Percentiles rank a stretch among this genome's conserved stretches.
Evolutionary conservation across 2,329 filamentous ascomycete genomes (phyloP).

Genomic region (Pseudogymnoascus destructans): DNA sequence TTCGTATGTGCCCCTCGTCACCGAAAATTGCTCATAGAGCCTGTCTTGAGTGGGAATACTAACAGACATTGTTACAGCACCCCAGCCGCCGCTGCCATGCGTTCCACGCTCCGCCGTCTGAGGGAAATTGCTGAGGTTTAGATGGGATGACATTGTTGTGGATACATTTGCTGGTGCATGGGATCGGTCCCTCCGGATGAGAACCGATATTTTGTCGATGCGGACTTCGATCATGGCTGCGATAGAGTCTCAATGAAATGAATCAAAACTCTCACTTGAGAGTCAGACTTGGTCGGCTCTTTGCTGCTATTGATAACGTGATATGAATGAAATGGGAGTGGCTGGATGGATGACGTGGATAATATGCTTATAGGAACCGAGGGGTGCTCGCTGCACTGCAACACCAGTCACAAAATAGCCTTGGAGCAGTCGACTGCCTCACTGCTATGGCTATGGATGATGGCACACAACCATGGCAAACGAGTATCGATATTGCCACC

Average conservation of each 20-base stretch:
- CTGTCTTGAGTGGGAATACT: neutral
- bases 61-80: slow-evolving; percentile 42
- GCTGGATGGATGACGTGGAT: slow-evolving; percentile 1
- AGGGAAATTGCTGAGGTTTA: slow-evolving; percentile 96
- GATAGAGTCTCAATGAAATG: slow-evolving; percentile 13
- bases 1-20: slow-evolving; percentile 56
- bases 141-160: slow-evolving; percentile 27
- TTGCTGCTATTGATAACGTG: neutral
- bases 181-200: slow-evolving; percentile 22
- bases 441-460: neutral
- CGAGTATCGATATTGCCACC: slow-evolving; percentile 3
- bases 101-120: slow-evolving; percentile 93
- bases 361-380: neutral
- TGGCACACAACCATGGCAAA: neutral
- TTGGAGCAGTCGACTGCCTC: neutral
- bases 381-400: neutral
- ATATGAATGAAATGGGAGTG: neutral
- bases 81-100: slow-evolving; percentile 82
- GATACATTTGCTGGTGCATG: slow-evolving; percentile 26
- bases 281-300: neutral
- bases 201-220: slow-evolving; percentile 14
- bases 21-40: neutral
- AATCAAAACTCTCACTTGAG: slow-evolving; percentile 16
- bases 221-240: slow-evolving; percentile 20
- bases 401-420: neutral